These are phyloP conservation scores for Pythium periplocum DNA, from an alignment of 352 stramenopile genomes.

Conservation along the genomic window DNA sequence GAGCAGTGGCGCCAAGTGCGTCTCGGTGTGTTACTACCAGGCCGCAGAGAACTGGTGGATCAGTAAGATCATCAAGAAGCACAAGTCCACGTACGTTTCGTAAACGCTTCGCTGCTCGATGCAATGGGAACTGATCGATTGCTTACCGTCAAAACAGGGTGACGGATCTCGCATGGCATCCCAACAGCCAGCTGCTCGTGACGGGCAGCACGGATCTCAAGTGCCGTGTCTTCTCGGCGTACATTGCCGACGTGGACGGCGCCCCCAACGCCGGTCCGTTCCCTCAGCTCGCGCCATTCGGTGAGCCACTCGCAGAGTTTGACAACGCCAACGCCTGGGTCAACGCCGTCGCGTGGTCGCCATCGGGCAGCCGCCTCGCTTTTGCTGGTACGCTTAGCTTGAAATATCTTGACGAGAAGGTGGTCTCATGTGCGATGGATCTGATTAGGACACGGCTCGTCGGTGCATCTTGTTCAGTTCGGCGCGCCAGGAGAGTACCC, in stretches of 20 bases:
- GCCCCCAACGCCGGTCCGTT: constrained; percentile 68
- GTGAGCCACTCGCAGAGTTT: constrained; percentile 78
- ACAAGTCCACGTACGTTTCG: constrained; percentile 91
- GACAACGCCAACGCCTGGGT: constrained; percentile 90
- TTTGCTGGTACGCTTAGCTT: constrained; percentile 48
- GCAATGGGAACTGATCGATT: too few species aligned
- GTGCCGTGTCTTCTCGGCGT: constrained; percentile 90
- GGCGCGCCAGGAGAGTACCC: constrained; percentile 55
- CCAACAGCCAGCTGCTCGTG: constrained; percentile 89
- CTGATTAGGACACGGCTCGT: constrained; percentile 67
- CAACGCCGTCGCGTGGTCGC: constrained; percentile 89
- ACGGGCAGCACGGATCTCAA: constrained; percentile 92
- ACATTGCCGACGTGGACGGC: constrained; percentile 79
- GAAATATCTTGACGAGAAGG: too few species aligned
- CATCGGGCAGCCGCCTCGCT: constrained; percentile 80
- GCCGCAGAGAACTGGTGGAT: constrained; percentile 93
- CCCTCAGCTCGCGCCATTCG: constrained; percentile 67
- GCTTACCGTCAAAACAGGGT: constrained; percentile 29
- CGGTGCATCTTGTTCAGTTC: constrained; percentile 89
- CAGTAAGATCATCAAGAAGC: constrained; percentile 95
- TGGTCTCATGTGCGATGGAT: too few species aligned
- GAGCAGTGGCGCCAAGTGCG: constrained; percentile 89
- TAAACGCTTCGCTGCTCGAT: too few species aligned
- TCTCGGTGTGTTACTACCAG: constrained; percentile 93
- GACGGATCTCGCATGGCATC: constrained; percentile 90